Conservation (phyloP, 805 yeast genomes). For the Tetrapisispora taiwanensis region DNA sequence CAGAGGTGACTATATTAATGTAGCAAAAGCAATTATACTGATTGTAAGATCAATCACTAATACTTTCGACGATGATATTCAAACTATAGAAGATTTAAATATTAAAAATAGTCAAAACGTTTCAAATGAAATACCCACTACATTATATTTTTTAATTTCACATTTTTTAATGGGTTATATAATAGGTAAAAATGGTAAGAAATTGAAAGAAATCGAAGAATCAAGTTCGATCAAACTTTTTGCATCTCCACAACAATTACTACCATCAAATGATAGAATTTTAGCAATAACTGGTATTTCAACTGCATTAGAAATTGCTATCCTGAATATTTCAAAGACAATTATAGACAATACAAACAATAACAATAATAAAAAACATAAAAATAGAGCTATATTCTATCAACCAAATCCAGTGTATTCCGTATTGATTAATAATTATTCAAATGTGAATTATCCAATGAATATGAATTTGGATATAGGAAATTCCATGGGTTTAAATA, state of each 20-base stretch:
- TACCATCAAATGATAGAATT: slow-evolving; percentile 69
- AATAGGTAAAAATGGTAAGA: slow-evolving; percentile 67
- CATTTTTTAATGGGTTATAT: slow-evolving; percentile 72
- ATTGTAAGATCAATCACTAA: slow-evolving; percentile 49
- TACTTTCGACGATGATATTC: neutral
- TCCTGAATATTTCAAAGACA: slow-evolving; percentile 62
- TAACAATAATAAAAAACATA: neutral
- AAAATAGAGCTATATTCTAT: slow-evolving; percentile 17
- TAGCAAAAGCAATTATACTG: slow-evolving; percentile 73
- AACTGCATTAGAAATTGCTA: slow-evolving; percentile 79
- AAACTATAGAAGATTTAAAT: neutral
- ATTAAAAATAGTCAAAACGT: neutral
- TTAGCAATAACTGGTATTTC: slow-evolving; percentile 67
- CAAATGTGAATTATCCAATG: slow-evolving; percentile 1
- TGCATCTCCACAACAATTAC: slow-evolving; percentile 63
- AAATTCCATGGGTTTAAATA: neutral
- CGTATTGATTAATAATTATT: slow-evolving; percentile 1
- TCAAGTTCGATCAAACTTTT: slow-evolving; percentile 65
- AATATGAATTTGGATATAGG: slow-evolving; percentile 1
- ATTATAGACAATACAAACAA: slow-evolving; percentile 18
- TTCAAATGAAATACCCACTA: slow-evolving; percentile 41
- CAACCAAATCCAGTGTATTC: slow-evolving; percentile 21
- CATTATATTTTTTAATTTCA: slow-evolving; percentile 57
- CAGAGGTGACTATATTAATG: slow-evolving; percentile 65
- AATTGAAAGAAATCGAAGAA: slow-evolving; percentile 73